Evolutionary conservation across 352 stramenopile species (phyloP).

Genomic region (Phytopythium aichiense): DNA sequence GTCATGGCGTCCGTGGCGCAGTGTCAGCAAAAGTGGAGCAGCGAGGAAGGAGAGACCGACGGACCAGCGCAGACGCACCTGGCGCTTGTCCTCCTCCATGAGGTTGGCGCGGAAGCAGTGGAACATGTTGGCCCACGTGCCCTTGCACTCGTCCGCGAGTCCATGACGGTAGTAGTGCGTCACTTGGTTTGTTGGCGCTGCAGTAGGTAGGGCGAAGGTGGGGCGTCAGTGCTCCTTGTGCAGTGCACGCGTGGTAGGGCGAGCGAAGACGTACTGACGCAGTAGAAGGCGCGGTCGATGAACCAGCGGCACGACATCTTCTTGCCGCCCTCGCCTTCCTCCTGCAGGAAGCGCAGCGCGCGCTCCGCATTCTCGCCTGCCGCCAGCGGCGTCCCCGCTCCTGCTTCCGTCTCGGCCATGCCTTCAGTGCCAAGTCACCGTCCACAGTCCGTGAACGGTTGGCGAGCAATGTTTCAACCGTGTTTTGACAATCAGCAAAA

Average conservation of each 20-base stretch:
- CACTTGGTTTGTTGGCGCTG: conserved; percentile 78
- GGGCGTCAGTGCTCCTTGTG: too few relatives aligned
- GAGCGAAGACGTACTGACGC: conserved; percentile 62
- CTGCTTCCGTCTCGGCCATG: not conserved
- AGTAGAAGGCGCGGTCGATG: conserved; percentile 76
- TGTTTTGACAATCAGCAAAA: too few relatives aligned
- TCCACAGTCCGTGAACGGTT: too few relatives aligned
- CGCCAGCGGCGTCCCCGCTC: not conserved
- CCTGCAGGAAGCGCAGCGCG: conserved; percentile 59
- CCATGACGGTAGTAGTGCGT: conserved; percentile 78
- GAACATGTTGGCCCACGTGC: conserved; percentile 78
- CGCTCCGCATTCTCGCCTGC: conserved; percentile 43
- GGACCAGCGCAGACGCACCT: conserved; percentile 18
- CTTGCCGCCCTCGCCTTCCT: conserved; percentile 36
- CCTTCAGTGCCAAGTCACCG: too few relatives aligned
- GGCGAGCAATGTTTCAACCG: too few relatives aligned
- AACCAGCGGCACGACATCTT: conserved; percentile 74
- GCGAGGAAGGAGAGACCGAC: too few relatives aligned
- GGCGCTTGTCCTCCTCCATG: conserved; percentile 71
- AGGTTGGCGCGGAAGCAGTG: conserved; percentile 73
- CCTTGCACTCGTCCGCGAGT: conserved; percentile 72
- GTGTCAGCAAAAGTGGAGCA: too few relatives aligned
- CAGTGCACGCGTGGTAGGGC: too few relatives aligned
- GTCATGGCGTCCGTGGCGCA: not conserved
- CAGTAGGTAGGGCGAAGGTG: not conserved